Conservation (phyloP, 1,284 basidiomycete genomes). For the Rhodotorula glutinis region DNA sequence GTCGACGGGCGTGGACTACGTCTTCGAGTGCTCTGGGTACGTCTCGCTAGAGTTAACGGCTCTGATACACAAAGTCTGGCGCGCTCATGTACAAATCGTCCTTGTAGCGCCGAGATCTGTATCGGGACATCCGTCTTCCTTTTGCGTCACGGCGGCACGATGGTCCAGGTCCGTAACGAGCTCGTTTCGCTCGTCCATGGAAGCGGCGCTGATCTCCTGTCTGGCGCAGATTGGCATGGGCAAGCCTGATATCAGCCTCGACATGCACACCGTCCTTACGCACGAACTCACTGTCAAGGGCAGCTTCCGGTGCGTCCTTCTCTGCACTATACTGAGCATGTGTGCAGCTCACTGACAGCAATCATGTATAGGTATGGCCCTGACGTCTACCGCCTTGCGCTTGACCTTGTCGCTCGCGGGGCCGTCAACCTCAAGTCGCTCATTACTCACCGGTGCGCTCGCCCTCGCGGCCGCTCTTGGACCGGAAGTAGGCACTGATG, state of each 20-base stretch:
- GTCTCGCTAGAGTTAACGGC: too few relatives aligned
- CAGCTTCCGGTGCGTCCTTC: conserved; percentile 70
- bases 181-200: too few relatives aligned
- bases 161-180: conserved; percentile 44
- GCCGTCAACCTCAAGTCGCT: conserved; percentile 56
- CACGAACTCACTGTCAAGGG: conserved; percentile 81
- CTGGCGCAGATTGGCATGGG: conserved; percentile 60
- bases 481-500: too few relatives aligned
- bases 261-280: conserved; percentile 57
- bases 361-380: conserved; percentile 48
- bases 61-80: too few relatives aligned
- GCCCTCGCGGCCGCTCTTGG: neutral
- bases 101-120: conserved; percentile 56
- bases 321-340: too few relatives aligned
- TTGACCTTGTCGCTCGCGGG: conserved; percentile 56
- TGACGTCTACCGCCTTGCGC: conserved; percentile 62
- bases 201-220: too few relatives aligned
- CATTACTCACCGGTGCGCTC: conserved; percentile 58
- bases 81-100: neutral
- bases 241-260: conserved; percentile 47
- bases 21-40: conserved; percentile 59
- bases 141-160: conserved; percentile 68
- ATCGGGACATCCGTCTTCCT: conserved; percentile 58
- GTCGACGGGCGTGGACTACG: conserved; percentile 56
- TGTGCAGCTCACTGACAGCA: neutral